Percentiles rank a stretch among this genome's conserved stretches.
Conservation (phyloP, 2,329 filamentous ascomycete genomes). For the Paecilomyces fulvus region DNA sequence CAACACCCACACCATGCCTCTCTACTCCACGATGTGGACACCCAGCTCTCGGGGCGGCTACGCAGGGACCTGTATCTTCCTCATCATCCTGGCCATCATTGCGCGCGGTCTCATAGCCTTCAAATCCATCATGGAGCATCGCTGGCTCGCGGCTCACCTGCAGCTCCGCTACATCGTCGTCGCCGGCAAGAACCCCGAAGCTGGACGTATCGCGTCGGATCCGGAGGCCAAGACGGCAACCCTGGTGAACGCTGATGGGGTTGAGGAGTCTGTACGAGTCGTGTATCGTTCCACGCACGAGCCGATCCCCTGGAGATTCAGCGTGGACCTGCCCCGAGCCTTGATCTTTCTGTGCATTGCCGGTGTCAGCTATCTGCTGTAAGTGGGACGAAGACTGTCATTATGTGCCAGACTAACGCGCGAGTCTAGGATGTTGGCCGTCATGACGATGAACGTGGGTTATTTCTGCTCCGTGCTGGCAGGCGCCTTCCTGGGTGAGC, state of each 20-base stretch:
- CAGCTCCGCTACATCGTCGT: constrained; percentile 70
- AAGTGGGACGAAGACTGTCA: constrained; percentile 34
- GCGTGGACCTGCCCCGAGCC: constrained; percentile 67
- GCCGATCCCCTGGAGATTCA: constrained; percentile 68
- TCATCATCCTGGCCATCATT: constrained; percentile 64
- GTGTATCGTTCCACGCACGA: constrained; percentile 49
- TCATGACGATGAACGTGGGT: constrained; percentile 83
- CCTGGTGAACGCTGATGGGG: constrained; percentile 62
- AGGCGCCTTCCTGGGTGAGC: constrained; percentile 75
- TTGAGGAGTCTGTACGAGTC: constrained; percentile 72
- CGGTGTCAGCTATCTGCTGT: constrained; percentile 82
- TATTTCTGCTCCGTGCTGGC: constrained; percentile 75
- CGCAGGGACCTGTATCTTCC: constrained; percentile 84
- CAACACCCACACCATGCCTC: constrained; percentile 51
- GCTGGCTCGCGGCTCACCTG: constrained; percentile 63
- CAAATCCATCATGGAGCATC: constrained; percentile 51
- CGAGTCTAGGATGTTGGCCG: constrained; percentile 69
- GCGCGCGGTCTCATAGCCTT: constrained; percentile 64
- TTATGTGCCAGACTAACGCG: constrained; percentile 3
- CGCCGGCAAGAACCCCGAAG: constrained; percentile 52
- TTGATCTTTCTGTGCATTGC: constrained; percentile 60
- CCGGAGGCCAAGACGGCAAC: constrained; percentile 56
- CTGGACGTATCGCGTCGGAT: constrained; percentile 52
- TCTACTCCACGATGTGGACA: constrained; percentile 65
- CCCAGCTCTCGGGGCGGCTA: constrained; percentile 63